Percentiles rank a stretch among this genome's conserved stretches.
Conservation (phyloP, 2,329 filamentous ascomycete genomes). For the Parascedosporium putredinis region DNA sequence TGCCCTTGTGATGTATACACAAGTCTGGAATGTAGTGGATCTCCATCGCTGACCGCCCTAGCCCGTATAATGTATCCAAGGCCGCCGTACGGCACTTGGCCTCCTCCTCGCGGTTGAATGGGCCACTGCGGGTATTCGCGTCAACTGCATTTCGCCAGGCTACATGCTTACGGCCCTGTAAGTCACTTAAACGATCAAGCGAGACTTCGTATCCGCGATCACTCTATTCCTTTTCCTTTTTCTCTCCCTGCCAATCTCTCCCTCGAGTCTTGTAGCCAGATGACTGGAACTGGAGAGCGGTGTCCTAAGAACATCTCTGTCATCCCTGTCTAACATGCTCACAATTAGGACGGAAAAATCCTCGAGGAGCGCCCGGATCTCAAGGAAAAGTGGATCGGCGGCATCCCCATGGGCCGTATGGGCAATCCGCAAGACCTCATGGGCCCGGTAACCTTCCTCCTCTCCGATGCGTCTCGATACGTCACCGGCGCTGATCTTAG, state of each 20-base stretch:
- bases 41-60: too few relatives aligned
- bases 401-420: slow-evolving; percentile 92
- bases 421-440: slow-evolving; percentile 84
- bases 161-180: slow-evolving; percentile 83
- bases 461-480: slow-evolving; percentile 68
- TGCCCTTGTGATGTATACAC: too few relatives aligned
- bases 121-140: slow-evolving; percentile 70
- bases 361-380: slow-evolving; percentile 87
- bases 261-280: too few relatives aligned
- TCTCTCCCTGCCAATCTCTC: too few relatives aligned
- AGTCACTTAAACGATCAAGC: slow-evolving; percentile 14
- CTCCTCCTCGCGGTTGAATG: slow-evolving; percentile 78
- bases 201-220: too few relatives aligned
- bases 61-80: slow-evolving; percentile 77
- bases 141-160: slow-evolving; percentile 76
- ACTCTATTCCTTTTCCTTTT: too few relatives aligned
- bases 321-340: not conserved
- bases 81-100: slow-evolving; percentile 70
- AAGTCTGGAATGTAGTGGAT: too few relatives aligned
- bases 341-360: slow-evolving; percentile 72
- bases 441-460: slow-evolving; percentile 80
- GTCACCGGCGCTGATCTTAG: slow-evolving; percentile 64
- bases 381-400: slow-evolving; percentile 78
- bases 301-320: too few relatives aligned
- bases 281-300: too few relatives aligned